Evolutionary conservation across 139 green algal species (phyloP), one percentile per base, ranked within the genome.

Genomic region (Mychonastes homosphaera): DNA sequence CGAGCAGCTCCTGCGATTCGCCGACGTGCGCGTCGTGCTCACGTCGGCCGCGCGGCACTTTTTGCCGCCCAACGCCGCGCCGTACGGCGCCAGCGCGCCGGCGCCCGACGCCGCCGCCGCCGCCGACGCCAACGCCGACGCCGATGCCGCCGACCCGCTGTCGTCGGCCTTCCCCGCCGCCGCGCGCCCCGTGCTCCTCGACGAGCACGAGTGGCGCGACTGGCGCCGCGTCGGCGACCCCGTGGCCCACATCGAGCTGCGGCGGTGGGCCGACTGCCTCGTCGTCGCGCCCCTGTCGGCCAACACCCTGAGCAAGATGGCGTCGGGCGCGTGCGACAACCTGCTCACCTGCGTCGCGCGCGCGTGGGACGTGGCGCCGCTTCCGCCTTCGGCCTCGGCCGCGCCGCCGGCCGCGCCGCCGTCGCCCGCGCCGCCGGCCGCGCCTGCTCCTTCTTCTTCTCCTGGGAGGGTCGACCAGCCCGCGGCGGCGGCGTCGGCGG

Each of bases 201-300:
- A 93, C 62, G 79, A 85, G 29, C 68, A 79, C 2, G 85, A 93
- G 48, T 93, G 85, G 85, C 68, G 62, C 19, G 15, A 63, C 3
- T 93, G 85, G 85, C 34, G 46, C 18, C 0, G 53, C 6, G 72
- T 85, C 19, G 88, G 88, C 0, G 86, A 95, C 62, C 66, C 72
- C 1, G 92, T 98, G 32, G 30, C 94, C 52, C 91, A 98, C 75
- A 97, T 98, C 21, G 90, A 97, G 55, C 71, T 97, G 48, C 72
- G 87, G 2, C 50, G 51, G 15, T 91, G 89, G 91, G 92, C 92
- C 6, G 90, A 98, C 45, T 57, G 79, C 1, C 58, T 95, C n/a
- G 54, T 98, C 10, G 74, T 98, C 12, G 92, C 92, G 1, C 92
- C 92, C 0, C 72, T 96, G 23, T 94, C 80, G 2, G 92, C 92